Evolutionary conservation across 805 yeast genomes (phyloP).

Genomic region (Peterozyma xylosa): DNA sequence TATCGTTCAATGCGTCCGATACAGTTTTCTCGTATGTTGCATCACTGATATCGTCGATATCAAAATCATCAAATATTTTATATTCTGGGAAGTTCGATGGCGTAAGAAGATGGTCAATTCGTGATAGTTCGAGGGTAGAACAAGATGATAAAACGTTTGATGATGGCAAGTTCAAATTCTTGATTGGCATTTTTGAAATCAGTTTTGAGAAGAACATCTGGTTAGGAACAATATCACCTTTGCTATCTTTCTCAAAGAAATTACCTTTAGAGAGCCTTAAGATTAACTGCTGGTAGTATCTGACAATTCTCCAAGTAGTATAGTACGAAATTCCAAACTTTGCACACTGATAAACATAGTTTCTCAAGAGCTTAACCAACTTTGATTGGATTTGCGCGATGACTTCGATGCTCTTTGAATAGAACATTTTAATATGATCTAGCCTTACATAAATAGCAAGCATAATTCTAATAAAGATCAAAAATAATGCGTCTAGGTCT

Average conservation of each 20-base stretch:
- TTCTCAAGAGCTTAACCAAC: constrained; percentile 32
- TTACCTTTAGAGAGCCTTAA: not conserved
- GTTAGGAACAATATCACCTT: not conserved
- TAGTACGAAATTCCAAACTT: not conserved
- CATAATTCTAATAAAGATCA: constrained; percentile 6
- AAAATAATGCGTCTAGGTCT: constrained; percentile 24
- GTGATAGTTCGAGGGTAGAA: not conserved
- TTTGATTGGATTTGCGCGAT: constrained; percentile 16
- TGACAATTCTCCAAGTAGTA: constrained; percentile 2
- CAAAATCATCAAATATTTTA: not conserved
- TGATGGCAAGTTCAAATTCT: not conserved
- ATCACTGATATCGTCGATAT: not conserved
- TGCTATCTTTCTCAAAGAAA: not conserved
- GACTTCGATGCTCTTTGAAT: constrained; percentile 7
- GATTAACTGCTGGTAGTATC: not conserved
- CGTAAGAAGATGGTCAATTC: not conserved
- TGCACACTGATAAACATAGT: constrained; percentile 19
- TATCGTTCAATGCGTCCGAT: not conserved
- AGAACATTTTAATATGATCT: constrained; percentile 9
- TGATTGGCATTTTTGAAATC: not conserved
- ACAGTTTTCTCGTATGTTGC: not conserved
- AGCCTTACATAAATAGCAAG: constrained; percentile 21
- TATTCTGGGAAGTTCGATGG: not conserved
- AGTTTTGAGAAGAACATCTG: not conserved
- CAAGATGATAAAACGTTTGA: not conserved